Evolutionary conservation across 805 yeast species (phyloP).

Genomic region (Teunomyces stri): DNA sequence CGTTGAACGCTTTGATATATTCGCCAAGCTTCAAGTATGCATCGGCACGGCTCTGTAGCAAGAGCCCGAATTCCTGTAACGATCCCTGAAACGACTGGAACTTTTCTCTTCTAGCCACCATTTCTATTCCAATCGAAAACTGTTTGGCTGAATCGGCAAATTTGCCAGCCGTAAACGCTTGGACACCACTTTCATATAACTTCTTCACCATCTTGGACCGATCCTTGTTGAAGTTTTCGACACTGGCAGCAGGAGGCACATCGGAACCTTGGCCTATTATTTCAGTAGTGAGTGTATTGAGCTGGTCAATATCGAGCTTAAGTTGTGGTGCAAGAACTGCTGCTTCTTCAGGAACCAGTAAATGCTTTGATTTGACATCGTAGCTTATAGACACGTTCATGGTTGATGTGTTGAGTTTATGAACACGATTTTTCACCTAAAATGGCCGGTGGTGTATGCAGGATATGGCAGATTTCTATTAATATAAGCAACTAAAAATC

Average conservation of each 20-base stretch:
- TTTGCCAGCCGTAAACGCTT: slow-evolving; percentile 52
- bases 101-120: slow-evolving; percentile 64
- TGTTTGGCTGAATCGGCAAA: slow-evolving; percentile 62
- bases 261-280: slow-evolving; percentile 43
- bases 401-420: neutral
- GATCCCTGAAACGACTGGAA: slow-evolving; percentile 75
- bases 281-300: slow-evolving; percentile 36
- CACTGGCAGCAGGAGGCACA: slow-evolving; percentile 55
- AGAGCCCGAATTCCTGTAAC: slow-evolving; percentile 62
- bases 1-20: slow-evolving; percentile 61
- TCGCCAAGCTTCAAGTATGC: slow-evolving; percentile 56
- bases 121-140: slow-evolving; percentile 62
- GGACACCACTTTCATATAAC: slow-evolving; percentile 62
- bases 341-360: slow-evolving; percentile 17
- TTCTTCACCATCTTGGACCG: slow-evolving; percentile 59
- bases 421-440: neutral
- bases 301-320: slow-evolving; percentile 42
- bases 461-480: too few species aligned
- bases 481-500: too few species aligned
- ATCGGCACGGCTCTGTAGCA: slow-evolving; percentile 70
- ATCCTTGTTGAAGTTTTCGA: slow-evolving; percentile 54
- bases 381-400: slow-evolving; percentile 25
- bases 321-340: slow-evolving; percentile 24
- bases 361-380: slow-evolving; percentile 27
- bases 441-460: neutral